Base-by-base conservation (phyloP, 2,329 filamentous ascomycete genomes). In the Cytospora piceae region DNA sequence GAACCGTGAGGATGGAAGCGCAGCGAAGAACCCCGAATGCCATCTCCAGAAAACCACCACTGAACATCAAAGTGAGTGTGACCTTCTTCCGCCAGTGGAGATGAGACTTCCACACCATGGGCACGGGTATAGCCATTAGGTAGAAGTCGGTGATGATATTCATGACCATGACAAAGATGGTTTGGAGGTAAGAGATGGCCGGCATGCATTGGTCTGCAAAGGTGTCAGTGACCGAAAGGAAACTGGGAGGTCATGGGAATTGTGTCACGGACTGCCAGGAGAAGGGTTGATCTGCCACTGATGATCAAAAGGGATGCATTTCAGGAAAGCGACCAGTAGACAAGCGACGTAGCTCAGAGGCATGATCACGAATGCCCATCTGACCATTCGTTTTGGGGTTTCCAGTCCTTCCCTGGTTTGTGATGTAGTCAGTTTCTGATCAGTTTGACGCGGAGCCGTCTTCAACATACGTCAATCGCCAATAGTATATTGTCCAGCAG, bases 401-500 rank as follows among this genome's bases (percentile, higher is more conserved):
- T 76, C 69, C 29, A 82, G 70, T 7, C 80, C 80, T 15, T 77
- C 70, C 9, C 79, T 81, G 64, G 20, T 52, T n/a, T 22, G n/a
- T 37, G 0, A 51, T 31, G 22, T 29, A 11, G 24, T 5, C n/a
- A 8, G 1, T 1, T 29, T 37, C 22, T 4, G 12, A 6, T 0
- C 4, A 4, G 34, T 2, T 2, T 29, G 20, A 11, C 17, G 37
- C 61, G n/a, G 29, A 55, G 65, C 68, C 0, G 58, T 64, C 4
- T n/a, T 68, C 20, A 20, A 65, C 74, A 22, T 69, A 83, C 72
- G 81, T 84, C 20, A 86, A 74, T 59, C 84, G 77, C 14, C 78
- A 76, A 71, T 85, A 86, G 69, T 83, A 85, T 39, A 83, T 75
- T 12, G 80, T 78, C 77, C 85, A 80, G 66, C 82, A 84, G 1